Evolutionary conservation across 129 eudicot species (phyloP).

Genomic region (Smallanthus sonchifolius): DNA sequence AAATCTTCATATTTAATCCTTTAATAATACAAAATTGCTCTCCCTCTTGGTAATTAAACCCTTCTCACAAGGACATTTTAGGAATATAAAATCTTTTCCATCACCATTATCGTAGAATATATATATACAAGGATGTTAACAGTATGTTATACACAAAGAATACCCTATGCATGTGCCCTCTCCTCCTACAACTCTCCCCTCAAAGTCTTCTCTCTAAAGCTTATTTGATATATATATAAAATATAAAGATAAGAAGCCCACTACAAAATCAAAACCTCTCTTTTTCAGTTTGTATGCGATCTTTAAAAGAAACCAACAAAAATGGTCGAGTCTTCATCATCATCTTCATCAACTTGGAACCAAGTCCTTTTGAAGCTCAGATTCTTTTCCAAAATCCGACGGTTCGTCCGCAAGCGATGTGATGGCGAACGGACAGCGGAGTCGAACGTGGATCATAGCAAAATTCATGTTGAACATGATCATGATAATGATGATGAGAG

Average conservation of each 20-base stretch:
- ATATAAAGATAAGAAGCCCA: conserved; percentile 17
- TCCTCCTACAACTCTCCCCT: conserved; percentile 30
- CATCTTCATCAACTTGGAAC: conserved; percentile 38
- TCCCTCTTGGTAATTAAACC: background rate
- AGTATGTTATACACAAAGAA: conserved; percentile 31
- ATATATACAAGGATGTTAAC: conserved; percentile 1
- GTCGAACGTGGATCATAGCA: background rate
- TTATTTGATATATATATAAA: background rate
- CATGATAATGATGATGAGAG: conserved; percentile 19
- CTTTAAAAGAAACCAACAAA: conserved; percentile 20
- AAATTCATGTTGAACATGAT: conserved; percentile 4
- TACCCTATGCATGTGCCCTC: conserved; percentile 58
- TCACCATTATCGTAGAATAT: background rate
- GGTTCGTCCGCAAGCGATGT: conserved; percentile 33
- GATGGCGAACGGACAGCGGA: background rate
- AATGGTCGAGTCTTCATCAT: conserved; percentile 43
- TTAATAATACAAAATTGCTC: too few relatives aligned
- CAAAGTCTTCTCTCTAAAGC: conserved; percentile 36
- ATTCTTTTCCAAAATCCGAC: conserved; percentile 45
- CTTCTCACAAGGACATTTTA: conserved; percentile 9
- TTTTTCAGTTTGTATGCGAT: conserved; percentile 22
- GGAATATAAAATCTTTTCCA: background rate
- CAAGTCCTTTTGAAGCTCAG: conserved; percentile 36
- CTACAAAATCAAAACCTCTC: conserved; percentile 24
- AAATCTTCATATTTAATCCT: too few relatives aligned